phyloP scores from a whole-genome alignment of 306 rosid species.

The Vigna unguiculata region DNA sequence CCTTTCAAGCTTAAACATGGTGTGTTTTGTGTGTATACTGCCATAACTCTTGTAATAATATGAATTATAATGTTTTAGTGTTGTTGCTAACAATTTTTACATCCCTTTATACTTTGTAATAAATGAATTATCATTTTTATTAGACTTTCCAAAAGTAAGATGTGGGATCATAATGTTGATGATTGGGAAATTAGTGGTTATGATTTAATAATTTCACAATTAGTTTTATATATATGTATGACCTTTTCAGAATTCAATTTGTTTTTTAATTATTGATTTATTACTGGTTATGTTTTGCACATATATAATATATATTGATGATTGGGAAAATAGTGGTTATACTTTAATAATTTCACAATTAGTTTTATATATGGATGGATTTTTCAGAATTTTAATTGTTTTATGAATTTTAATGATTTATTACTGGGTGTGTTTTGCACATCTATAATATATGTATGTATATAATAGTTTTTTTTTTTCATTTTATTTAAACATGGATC shows the following conservation, averaged over 20 bases:
- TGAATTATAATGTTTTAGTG: neutral
- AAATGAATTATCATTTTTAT: constrained; percentile 19
- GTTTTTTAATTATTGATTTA: too few relatives aligned
- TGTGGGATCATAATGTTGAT: neutral
- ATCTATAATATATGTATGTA: too few relatives aligned
- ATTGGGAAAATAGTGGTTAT: neutral
- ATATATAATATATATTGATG: neutral
- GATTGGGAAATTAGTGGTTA: neutral
- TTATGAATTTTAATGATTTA: too few relatives aligned
- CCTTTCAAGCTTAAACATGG: constrained; percentile 26
- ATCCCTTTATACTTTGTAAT: constrained; percentile 34
- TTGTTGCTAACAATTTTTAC: constrained; percentile 40
- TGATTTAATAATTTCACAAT: neutral
- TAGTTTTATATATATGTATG: neutral
- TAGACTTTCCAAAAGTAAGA: neutral
- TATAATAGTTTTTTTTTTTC: too few relatives aligned
- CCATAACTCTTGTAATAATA: constrained; percentile 15
- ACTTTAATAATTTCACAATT: neutral
- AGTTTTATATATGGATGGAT: neutral
- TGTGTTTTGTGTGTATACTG: constrained; percentile 9
- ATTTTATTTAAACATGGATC: neutral
- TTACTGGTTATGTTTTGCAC: too few relatives aligned
- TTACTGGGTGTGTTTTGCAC: too few relatives aligned
- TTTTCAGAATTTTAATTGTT: too few relatives aligned
- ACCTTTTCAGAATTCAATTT: too few relatives aligned